A percentile compares a stretch with the other conserved stretches of the same genome.
Conservation (phyloP, 345 rosid species). For the Salix udensis region DNA sequence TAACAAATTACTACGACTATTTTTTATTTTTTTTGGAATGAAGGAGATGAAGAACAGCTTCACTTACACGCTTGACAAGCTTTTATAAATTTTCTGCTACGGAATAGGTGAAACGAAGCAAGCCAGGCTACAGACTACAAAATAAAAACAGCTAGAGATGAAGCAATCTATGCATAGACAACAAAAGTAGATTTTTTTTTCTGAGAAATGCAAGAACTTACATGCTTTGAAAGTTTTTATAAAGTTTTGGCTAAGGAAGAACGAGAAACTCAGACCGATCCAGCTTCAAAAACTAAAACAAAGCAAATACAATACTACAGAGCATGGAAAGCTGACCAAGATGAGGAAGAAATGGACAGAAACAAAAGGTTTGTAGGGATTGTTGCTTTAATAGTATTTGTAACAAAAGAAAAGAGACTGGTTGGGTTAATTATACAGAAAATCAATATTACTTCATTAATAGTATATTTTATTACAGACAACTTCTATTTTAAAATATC, state of each 20-base stretch:
- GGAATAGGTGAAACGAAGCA: slow-evolving; percentile 28
- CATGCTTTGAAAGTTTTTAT: slow-evolving; percentile 32
- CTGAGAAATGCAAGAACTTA: slow-evolving; percentile 6
- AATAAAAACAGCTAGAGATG: not conserved
- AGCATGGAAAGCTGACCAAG: not conserved
- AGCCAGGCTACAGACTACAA: slow-evolving; percentile 33
- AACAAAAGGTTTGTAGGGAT: no score
- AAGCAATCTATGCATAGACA: slow-evolving; percentile 12
- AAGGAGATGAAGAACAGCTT: not conserved
- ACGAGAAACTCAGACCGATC: slow-evolving; percentile 8
- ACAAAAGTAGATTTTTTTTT: not conserved
- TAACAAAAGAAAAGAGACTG: not conserved
- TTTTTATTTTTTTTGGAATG: slow-evolving; percentile 20
- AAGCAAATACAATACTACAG: not conserved
- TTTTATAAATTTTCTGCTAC: slow-evolving; percentile 53
- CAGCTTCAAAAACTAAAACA: slow-evolving; percentile 13
- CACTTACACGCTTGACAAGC: slow-evolving; percentile 47
- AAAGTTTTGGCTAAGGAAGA: slow-evolving; percentile 18
- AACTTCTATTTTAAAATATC: not conserved
- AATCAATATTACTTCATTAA: no score
- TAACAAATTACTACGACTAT: not conserved
- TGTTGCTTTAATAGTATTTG: no score
- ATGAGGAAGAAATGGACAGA: not conserved
- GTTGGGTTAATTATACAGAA: not conserved
- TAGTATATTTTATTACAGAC: not conserved